These are phyloP conservation scores for Microbotryum scabiosae DNA, from an alignment of 1,284 basidiomycete species.

Conservation along the genomic window DNA sequence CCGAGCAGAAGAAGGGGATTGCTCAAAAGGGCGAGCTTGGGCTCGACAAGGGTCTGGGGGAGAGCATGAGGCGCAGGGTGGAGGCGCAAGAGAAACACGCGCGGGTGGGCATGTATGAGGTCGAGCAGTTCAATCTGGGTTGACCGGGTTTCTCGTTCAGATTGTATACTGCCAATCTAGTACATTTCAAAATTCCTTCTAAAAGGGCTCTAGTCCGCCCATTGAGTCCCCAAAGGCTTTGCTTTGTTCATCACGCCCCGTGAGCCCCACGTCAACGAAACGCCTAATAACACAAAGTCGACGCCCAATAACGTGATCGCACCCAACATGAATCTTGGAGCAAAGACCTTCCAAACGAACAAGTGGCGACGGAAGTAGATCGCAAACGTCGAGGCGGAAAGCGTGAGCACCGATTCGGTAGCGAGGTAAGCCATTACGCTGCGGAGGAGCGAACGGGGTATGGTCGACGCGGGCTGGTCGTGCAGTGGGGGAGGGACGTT, in stretches of 20 bases:
- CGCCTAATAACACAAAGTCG: conserved; percentile 12
- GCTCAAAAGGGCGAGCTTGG: conserved; percentile 1
- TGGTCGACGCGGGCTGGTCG: conserved; percentile 21
- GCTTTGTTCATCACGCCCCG: conserved; percentile 12
- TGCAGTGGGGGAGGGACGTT: conserved; percentile 60
- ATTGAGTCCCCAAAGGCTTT: conserved; percentile 16
- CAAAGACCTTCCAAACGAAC: conserved; percentile 99
- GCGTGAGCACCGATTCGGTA: conserved; percentile 59
- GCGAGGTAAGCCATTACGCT: conserved; percentile 57
- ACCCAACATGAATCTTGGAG: conserved; percentile 64
- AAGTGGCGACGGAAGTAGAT: conserved; percentile 75
- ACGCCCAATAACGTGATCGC: conserved; percentile 16
- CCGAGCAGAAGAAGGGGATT: conserved; percentile 9
- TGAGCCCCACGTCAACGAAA: conserved; percentile 21
- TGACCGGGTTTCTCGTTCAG: too few species aligned
- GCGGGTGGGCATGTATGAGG: conserved; percentile 21
- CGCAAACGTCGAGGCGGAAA: conserved; percentile 65
- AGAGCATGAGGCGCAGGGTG: conserved; percentile 24
- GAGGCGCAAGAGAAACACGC: conserved; percentile 29
- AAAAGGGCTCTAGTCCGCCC: neutral
- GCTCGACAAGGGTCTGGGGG: conserved; percentile 17
- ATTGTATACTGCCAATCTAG: neutral
- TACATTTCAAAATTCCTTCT: neutral
- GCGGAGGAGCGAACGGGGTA: conserved; percentile 43
- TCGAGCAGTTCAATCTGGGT: conserved; percentile 18